A percentile compares a stretch with the other conserved stretches of the same genome.
These are phyloP conservation scores for Rhodofomes roseus DNA, from an alignment of 1,284 basidiomycete genomes.

Conservation along the genomic window DNA sequence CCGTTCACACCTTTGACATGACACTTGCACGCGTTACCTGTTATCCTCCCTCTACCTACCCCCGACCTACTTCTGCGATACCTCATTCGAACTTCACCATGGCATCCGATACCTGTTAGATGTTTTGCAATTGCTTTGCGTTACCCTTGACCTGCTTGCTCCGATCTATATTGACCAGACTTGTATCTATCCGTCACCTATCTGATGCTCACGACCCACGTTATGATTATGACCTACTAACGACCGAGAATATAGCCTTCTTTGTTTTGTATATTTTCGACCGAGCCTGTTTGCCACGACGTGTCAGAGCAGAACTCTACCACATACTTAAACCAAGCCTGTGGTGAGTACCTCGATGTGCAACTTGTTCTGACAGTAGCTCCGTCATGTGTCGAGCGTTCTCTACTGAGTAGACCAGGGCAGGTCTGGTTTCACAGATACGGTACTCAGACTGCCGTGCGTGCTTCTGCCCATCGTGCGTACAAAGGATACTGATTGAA, in stretches of 20 bases:
- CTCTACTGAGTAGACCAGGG: too few species aligned
- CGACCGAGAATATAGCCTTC: not conserved
- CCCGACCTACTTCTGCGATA: not conserved
- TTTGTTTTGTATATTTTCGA: not conserved
- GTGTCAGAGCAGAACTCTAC: too few species aligned
- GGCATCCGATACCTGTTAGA: not conserved
- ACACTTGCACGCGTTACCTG: not conserved
- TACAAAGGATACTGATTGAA: not conserved
- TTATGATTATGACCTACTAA: not conserved
- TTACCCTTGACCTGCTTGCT: not conserved
- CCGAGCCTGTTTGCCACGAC: not conserved
- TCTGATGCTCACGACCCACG: not conserved
- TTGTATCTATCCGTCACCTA: slow-evolving; percentile 2
- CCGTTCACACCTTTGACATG: not conserved
- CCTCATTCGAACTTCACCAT: not conserved
- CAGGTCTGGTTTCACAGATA: too few species aligned
- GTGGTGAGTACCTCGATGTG: not conserved
- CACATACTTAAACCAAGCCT: too few species aligned
- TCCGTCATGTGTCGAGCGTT: too few species aligned
- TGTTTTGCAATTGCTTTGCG: not conserved
- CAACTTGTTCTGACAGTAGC: too few species aligned
- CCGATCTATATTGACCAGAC: not conserved
- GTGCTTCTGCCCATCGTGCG: not conserved
- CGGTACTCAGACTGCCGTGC: too few species aligned
- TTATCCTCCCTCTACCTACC: not conserved